phyloP scores from a whole-genome alignment of 2,329 filamentous ascomycete species.

The Penicillium janthinellum region DNA sequence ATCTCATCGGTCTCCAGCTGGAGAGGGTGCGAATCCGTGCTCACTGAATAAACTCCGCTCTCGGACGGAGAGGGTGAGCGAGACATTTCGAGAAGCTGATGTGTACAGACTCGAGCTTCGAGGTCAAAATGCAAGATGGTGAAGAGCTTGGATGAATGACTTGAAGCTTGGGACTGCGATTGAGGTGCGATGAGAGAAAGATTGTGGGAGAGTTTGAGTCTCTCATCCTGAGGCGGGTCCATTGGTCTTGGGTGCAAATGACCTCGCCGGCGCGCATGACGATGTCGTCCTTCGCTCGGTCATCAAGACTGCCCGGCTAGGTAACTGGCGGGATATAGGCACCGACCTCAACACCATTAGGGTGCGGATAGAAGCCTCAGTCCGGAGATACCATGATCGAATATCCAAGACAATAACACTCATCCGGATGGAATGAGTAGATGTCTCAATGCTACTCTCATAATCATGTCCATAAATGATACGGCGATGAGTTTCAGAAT shows the following conservation, averaged over 20 bases:
- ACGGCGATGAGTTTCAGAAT: neutral
- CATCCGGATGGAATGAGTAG: neutral
- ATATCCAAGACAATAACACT: neutral
- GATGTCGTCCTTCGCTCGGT: neutral
- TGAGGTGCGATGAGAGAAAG: neutral
- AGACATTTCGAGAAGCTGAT: neutral
- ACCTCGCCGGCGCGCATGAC: neutral
- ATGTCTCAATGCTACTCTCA: neutral
- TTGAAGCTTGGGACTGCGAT: neutral
- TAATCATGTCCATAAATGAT: neutral
- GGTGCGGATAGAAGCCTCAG: neutral
- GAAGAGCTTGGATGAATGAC: neutral
- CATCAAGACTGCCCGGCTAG: too few relatives aligned
- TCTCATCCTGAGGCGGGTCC: neutral
- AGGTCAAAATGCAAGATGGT: neutral
- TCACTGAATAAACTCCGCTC: neutral
- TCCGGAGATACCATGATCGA: neutral
- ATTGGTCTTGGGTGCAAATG: neutral
- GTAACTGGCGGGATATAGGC: neutral
- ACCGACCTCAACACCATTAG: neutral
- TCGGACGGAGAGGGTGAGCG: neutral
- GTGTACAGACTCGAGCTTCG: neutral
- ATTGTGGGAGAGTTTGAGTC: neutral
- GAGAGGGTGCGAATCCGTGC: neutral
- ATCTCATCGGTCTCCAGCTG: neutral